These are phyloP conservation scores for Panicum hallii DNA, from an alignment of 202 grass and related monocot genomes.

Conservation along the genomic window DNA sequence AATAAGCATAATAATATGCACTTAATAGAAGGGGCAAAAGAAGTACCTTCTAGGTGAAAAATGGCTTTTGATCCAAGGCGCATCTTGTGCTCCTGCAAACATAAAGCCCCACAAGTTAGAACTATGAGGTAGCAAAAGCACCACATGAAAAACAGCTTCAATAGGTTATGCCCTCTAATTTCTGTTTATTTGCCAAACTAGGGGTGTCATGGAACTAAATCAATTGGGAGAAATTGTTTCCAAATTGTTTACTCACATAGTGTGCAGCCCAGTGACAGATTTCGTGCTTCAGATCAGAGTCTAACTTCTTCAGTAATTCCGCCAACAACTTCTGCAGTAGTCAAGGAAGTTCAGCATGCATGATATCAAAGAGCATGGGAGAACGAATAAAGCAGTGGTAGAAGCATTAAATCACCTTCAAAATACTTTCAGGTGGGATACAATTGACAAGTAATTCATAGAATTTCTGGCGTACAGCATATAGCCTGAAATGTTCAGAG, in stretches of 20 bases:
- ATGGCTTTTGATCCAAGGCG: constrained; percentile 91
- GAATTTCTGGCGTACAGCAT: constrained; percentile 88
- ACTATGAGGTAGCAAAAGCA: not conserved
- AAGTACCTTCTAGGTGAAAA: constrained; percentile 96
- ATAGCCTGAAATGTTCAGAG: constrained; percentile 68
- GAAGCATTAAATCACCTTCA: constrained; percentile 71
- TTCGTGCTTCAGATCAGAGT: constrained; percentile 96
- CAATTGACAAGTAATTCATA: constrained; percentile 99
- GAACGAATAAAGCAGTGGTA: constrained; percentile 10
- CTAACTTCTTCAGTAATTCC: constrained; percentile 94
- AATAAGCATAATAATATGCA: not conserved
- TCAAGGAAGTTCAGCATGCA: constrained; percentile 32
- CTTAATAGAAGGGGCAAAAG: not conserved
- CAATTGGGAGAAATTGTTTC: not conserved
- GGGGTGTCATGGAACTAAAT: constrained; percentile 1
- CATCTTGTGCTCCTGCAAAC: constrained; percentile 96
- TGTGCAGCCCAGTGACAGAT: constrained; percentile 97
- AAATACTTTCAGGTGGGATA: constrained; percentile 94
- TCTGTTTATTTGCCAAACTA: constrained; percentile 21
- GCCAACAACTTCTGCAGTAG: constrained; percentile 79
- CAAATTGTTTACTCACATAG: constrained; percentile 71
- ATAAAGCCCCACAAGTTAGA: constrained; percentile 16
- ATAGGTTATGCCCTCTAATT: not conserved
- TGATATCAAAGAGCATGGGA: not conserved
- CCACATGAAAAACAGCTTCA: not conserved